Percentiles rank a stretch among this genome's conserved stretches.
These are phyloP conservation scores for Arachnomyces sp. DNA, from an alignment of 2,329 filamentous ascomycete genomes.

Conservation along the genomic window DNA sequence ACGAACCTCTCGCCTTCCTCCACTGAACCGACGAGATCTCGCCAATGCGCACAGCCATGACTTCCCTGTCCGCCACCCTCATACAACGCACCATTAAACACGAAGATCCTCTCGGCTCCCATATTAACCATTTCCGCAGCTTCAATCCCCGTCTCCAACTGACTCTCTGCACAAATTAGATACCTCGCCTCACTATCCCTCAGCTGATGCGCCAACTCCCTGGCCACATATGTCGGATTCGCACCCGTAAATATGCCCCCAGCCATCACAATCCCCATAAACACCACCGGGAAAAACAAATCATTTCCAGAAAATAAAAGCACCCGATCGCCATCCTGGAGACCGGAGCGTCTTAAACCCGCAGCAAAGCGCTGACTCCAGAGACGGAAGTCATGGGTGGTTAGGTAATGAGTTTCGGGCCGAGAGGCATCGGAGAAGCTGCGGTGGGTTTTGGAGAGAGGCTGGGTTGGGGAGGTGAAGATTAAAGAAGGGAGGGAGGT, in stretches of 20 bases:
- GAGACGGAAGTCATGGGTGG: constrained; percentile 56
- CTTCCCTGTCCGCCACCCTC: constrained; percentile 32
- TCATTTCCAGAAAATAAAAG: constrained; percentile 67
- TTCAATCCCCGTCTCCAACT: constrained; percentile 56
- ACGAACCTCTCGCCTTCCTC: constrained; percentile 50
- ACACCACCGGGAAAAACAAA: constrained; percentile 62
- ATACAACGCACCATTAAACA: constrained; percentile 54
- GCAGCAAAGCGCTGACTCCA: constrained; percentile 66
- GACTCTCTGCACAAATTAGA: constrained; percentile 55
- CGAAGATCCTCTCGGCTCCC: constrained; percentile 50
- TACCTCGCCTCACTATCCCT: constrained; percentile 62
- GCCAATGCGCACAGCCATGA: constrained; percentile 54
- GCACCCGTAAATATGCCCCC: constrained; percentile 72
- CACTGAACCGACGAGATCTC: constrained; percentile 48
- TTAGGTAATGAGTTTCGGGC: constrained; percentile 61
- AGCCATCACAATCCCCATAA: constrained; percentile 69
- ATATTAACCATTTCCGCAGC: constrained; percentile 57
- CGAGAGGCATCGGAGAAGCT: constrained; percentile 57
- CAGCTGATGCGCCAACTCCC: constrained; percentile 70
- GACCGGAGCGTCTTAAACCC: constrained; percentile 57
- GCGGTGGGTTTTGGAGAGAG: constrained; percentile 38
- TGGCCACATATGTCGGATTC: constrained; percentile 60
- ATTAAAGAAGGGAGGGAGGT: constrained; percentile 41
- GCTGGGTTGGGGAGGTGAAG: constrained; percentile 43
- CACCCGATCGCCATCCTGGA: constrained; percentile 62